Conservation (phyloP, 805 yeast genomes). For the Phaffomyces opuntiae region DNA sequence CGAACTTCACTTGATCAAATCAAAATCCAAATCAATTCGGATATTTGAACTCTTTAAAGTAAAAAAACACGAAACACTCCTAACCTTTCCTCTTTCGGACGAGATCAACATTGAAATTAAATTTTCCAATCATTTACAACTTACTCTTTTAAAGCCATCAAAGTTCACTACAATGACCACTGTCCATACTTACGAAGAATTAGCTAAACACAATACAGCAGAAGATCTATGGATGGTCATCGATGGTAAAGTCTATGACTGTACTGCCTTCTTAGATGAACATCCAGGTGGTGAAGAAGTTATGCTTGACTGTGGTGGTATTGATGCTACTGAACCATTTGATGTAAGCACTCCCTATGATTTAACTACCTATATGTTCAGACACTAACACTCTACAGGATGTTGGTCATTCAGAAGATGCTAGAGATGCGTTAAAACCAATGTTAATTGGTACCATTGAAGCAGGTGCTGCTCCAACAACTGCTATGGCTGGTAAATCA, state of each 20-base stretch:
- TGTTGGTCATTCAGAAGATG: conserved; percentile 97
- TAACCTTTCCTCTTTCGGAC: too few species aligned
- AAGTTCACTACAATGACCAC: conserved; percentile 32
- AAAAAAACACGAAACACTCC: too few species aligned
- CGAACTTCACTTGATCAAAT: too few species aligned
- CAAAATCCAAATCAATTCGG: too few species aligned
- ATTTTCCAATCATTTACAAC: too few species aligned
- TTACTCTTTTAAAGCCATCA: too few species aligned
- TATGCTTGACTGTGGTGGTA: conserved; percentile 72
- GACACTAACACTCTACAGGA: conserved; percentile 35
- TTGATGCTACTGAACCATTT: conserved; percentile 78
- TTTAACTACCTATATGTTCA: not conserved
- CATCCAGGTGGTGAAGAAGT: conserved; percentile 88
- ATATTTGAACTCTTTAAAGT: too few species aligned
- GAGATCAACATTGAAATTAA: too few species aligned
- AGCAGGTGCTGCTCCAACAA: conserved; percentile 41
- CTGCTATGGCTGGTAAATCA: conserved; percentile 15
- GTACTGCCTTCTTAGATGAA: conserved; percentile 48
- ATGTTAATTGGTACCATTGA: conserved; percentile 76
- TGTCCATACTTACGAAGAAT: conserved; percentile 56
- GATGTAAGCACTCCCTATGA: conserved; percentile 32
- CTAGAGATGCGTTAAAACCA: conserved; percentile 65
- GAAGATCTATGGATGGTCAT: conserved; percentile 82
- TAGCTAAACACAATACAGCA: conserved; percentile 63
- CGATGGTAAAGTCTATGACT: conserved; percentile 80